Percentiles rank a stretch among this genome's conserved stretches.
phyloP scores from a whole-genome alignment of 345 rosid genomes.

The Laguncularia racemosa region DNA sequence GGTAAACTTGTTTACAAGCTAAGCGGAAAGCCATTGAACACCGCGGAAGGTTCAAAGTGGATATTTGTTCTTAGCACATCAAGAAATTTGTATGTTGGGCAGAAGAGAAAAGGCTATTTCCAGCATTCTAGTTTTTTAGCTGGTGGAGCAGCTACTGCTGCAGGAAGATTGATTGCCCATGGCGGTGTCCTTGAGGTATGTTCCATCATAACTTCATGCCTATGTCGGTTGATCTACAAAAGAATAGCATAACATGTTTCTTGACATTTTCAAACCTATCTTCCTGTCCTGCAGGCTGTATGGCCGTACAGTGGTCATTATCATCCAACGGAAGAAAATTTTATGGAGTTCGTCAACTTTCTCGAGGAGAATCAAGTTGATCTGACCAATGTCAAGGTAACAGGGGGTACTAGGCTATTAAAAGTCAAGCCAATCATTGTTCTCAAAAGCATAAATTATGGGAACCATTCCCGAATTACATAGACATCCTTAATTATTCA shows the following conservation, averaged over 20 bases:
- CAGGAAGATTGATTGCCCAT: conserved; percentile 55
- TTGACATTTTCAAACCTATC: neutral
- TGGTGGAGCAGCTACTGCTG: conserved; percentile 68
- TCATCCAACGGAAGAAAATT: conserved; percentile 40
- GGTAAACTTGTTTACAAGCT: conserved; percentile 49
- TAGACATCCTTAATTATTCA: neutral
- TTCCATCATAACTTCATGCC: neutral
- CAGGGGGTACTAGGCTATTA: no score
- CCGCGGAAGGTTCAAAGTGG: conserved; percentile 51
- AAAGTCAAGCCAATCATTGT: no score
- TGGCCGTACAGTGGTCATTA: conserved; percentile 61
- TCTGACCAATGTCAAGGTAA: conserved; percentile 39
- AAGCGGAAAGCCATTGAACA: conserved; percentile 28
- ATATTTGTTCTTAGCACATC: conserved; percentile 68
- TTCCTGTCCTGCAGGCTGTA: conserved; percentile 18
- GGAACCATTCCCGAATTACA: no score
- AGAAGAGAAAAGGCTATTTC: conserved; percentile 57
- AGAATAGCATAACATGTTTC: neutral
- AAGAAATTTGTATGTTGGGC: conserved; percentile 41
- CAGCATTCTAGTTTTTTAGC: conserved; percentile 82
- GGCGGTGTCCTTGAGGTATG: conserved; percentile 40
- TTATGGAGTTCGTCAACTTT: conserved; percentile 27
- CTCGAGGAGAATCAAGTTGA: conserved; percentile 29
- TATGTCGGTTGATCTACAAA: no score
- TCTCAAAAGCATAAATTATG: neutral